Evolutionary conservation across 2,329 filamentous ascomycete genomes (phyloP), one percentile per base, ranked within the genome.

Genomic region (Claviceps purpurea): DNA sequence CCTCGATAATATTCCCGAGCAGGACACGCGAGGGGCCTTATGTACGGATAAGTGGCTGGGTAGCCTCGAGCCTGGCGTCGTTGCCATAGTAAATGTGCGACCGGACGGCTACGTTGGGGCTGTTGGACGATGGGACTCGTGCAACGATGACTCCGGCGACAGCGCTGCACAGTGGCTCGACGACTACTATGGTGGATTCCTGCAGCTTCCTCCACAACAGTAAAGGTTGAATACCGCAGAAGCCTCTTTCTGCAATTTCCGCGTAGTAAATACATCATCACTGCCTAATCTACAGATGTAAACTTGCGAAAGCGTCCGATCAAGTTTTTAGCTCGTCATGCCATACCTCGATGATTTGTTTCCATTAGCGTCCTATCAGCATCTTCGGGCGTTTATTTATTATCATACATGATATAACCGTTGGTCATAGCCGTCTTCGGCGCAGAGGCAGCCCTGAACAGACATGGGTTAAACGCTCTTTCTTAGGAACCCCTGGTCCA

Each of bases 81-180:
- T 84, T 5, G 80, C 77, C 4, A 75, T 88, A 42, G 71, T 84
- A 42, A 82, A 84, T 58, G 81, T 89, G 1, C 74, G 85, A 5
- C 85, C 85, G 0, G 85, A 89, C 64, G 84, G 85, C 11, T 89
- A 88, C 62, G 78, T 88, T 4, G 85, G 84, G 1, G 79, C 75
- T n/a, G 66, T 86, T 24, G 70, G 74, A 45, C 67, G 73, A 42
- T 77, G 74, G 74, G 73, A 77, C 60, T 70, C 73, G 38, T 71
- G 68, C 57, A 61, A 74, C 30, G 74, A 76, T 51, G 73, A 73
- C 43, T 66, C 74, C 5, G 77, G 76, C 43, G 64, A 72, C 43
- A 69, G 73, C 47, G 77, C 77, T 8, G 77, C 76, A 30, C 67
- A 64, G 54, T 79, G 76, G 76, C 65, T 79, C 24, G 75, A 79